Evolutionary conservation across 148 eudicot genomes (phyloP).

Genomic region (Vaccinium vitisidaea): DNA sequence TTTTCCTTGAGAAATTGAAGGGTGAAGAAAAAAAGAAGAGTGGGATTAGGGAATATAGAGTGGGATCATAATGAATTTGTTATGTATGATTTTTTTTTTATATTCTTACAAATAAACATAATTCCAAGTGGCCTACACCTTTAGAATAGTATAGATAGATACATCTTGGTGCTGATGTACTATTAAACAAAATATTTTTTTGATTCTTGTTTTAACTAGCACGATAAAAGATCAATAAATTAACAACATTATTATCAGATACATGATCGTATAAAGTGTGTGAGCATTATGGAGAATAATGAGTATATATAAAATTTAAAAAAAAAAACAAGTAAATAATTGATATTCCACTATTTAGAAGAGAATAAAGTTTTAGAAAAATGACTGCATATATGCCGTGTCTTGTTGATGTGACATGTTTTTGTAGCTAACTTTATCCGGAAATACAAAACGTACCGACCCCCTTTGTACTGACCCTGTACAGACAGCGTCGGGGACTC

Average conservation of each 20-base stretch:
- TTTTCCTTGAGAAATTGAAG: neutral
- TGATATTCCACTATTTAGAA: neutral
- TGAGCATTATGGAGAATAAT: neutral
- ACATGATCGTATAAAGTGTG: neutral
- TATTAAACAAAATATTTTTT: neutral
- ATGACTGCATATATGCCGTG: constrained; percentile 1
- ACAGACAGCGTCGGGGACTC: too few species aligned
- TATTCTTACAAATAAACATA: neutral
- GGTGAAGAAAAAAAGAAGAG: neutral
- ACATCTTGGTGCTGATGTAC: neutral
- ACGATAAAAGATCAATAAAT: neutral
- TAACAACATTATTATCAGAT: neutral
- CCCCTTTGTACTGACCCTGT: too few species aligned
- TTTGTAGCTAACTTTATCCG: neutral
- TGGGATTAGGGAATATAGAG: neutral
- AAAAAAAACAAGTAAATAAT: neutral
- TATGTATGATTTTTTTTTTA: neutral
- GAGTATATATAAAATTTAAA: neutral
- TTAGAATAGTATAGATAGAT: neutral
- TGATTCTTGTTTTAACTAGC: neutral
- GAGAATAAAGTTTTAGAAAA: neutral
- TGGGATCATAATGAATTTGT: neutral
- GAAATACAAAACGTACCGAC: too few species aligned
- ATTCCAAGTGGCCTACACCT: neutral
- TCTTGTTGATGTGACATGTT: neutral